phyloP scores from a whole-genome alignment of 1,139 yeast genomes.

The Casaregolazyma suthepensis region DNA sequence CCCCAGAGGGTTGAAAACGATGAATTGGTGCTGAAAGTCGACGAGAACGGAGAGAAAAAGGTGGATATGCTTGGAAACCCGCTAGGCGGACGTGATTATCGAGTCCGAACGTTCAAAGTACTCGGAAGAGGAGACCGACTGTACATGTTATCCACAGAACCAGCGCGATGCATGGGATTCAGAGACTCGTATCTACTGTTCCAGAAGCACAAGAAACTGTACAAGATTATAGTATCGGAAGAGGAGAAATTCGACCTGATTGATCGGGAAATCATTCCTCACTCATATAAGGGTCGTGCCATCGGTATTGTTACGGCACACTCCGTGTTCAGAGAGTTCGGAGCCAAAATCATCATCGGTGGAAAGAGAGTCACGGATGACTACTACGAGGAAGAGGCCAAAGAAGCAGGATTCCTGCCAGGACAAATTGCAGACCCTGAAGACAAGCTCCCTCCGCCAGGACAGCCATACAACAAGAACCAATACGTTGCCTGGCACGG shows the following conservation, averaged over 20 bases:
- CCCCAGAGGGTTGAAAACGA: constrained; percentile 59
- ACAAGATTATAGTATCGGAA: constrained; percentile 67
- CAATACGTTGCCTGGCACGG: constrained; percentile 52
- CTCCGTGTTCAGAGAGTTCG: constrained; percentile 86
- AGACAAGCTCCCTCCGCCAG: constrained; percentile 42
- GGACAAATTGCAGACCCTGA: constrained; percentile 80
- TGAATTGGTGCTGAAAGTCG: constrained; percentile 76
- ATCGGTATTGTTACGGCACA: constrained; percentile 89
- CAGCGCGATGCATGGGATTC: constrained; percentile 91
- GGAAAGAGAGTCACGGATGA: constrained; percentile 84
- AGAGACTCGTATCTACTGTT: constrained; percentile 88
- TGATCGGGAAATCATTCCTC: constrained; percentile 76
- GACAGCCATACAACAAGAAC: constrained; percentile 41
- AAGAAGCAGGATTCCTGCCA: constrained; percentile 63
- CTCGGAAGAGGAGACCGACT: constrained; percentile 64
- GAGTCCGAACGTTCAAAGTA: constrained; percentile 77
- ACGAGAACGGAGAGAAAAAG: constrained; percentile 73
- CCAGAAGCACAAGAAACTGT: constrained; percentile 71
- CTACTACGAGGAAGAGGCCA: constrained; percentile 74
- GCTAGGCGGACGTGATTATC: constrained; percentile 67
- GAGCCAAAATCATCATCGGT: constrained; percentile 72
- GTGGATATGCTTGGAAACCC: constrained; percentile 64
- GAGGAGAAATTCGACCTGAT: constrained; percentile 81
- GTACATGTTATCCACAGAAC: constrained; percentile 91
- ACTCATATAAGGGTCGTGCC: constrained; percentile 83